Conservation (phyloP, 2,329 filamentous ascomycete species). For the Ceratocystis huliohia region DNA sequence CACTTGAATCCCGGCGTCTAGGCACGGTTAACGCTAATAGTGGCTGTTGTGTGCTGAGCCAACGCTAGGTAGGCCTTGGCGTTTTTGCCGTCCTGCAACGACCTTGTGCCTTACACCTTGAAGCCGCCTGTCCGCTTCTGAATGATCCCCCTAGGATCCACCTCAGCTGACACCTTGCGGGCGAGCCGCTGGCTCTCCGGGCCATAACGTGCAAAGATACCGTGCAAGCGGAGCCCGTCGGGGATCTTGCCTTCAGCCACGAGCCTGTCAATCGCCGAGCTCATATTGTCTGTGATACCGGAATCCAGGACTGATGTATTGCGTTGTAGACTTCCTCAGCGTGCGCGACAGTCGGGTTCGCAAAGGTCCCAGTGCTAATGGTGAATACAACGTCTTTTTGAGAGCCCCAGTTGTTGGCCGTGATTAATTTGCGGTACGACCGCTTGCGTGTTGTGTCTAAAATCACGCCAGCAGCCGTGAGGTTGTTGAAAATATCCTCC, state of each 20-base stretch:
- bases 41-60: too few relatives aligned
- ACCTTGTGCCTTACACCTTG: slow-evolving; percentile 22
- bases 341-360: slow-evolving; percentile 26
- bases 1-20: too few relatives aligned
- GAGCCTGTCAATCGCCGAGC: slow-evolving; percentile 22
- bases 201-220: slow-evolving; percentile 31
- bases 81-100: not conserved
- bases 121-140: slow-evolving; percentile 27
- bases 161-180: slow-evolving; percentile 25
- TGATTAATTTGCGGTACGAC: slow-evolving; percentile 21
- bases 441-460: slow-evolving; percentile 25
- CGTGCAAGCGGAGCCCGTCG: slow-evolving; percentile 31
- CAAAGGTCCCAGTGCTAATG: slow-evolving; percentile 30
- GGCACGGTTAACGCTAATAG: too few relatives aligned
- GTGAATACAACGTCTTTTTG: slow-evolving; percentile 29
- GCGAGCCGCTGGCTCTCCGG: slow-evolving; percentile 28
- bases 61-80: too few relatives aligned
- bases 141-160: slow-evolving; percentile 29
- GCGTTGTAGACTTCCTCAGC: slow-evolving; percentile 26
- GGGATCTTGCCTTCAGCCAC: slow-evolving; percentile 13
- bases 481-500: slow-evolving; percentile 30
- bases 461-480: slow-evolving; percentile 27
- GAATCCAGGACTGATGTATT: slow-evolving; percentile 28
- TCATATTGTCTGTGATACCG: slow-evolving; percentile 24
- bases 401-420: slow-evolving; percentile 24